Base-by-base conservation (phyloP, 139 green algal genomes). In the Chlorella sp. region DNA sequence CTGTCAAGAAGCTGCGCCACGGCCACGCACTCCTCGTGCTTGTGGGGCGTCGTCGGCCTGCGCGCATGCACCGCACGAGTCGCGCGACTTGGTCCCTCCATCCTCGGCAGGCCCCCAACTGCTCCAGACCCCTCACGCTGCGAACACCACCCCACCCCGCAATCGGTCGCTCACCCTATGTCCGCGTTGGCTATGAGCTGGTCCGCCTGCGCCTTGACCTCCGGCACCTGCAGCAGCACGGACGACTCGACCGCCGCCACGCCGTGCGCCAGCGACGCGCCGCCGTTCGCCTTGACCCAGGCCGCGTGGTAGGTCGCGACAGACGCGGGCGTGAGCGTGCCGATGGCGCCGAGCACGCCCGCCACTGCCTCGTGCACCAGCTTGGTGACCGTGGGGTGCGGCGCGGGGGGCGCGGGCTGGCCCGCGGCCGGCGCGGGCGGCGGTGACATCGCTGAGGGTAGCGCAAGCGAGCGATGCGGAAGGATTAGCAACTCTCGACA, bases 191-290 rank as follows among this genome's bases (percentile, higher is more conserved):
- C 31, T 55, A 86, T 63, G 31, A 68, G 27, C 36, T 64, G 27
- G 23, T 77, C 34, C 49, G 74, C 79, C 34, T 51, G 49, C 0
- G 66, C 35, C 30, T 72, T 77, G 10, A 71, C 72, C 23, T 17
- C 36, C 10, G 80, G 62, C 32, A 62, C 62, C 6, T n/a, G 51
- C 70, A 90, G 59, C 26, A 83, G 55, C 23, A 82, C 73, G 49
- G 66, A 35, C 63, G 80, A 72, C 70, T 88, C 77, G 17, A 77
- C 87, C 35, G 76, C 86, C 10, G 85, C 85, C 34, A 82, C 66
- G 26, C 74, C 60, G 36, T 87, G 80, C 27, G 70, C 42, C 71
- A 93, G 67, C 14, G 74, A 82, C 35, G 32, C 55, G 60, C 27
- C 27, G 24, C 62, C 81, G 62, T 89, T 78, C 14, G 64, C 24